Conservation (phyloP, 2,329 filamentous ascomycete genomes). For the Chaetomium sp. region DNA sequence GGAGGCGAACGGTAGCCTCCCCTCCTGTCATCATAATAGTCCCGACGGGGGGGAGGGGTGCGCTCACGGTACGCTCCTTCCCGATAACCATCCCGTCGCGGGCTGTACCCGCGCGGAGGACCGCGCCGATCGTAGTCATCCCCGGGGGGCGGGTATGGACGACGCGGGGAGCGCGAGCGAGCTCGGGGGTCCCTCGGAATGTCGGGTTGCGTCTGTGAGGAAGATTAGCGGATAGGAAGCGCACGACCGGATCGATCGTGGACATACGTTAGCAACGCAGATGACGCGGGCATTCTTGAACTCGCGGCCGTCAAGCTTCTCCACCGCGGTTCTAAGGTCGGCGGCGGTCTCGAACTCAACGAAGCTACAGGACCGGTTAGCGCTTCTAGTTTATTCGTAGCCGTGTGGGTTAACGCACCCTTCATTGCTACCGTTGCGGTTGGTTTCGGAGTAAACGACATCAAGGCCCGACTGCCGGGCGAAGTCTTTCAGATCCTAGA, state of each 20-base stretch:
- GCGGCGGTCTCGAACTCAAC: slow-evolving; percentile 95
- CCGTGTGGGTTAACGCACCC: slow-evolving; percentile 65
- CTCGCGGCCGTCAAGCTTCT: slow-evolving; percentile 89
- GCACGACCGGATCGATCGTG: slow-evolving; percentile 32
- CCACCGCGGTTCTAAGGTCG: slow-evolving; percentile 86
- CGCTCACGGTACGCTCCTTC: slow-evolving; percentile 80
- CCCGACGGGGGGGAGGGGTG: slow-evolving; percentile 68
- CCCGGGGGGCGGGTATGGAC: slow-evolving; percentile 66
- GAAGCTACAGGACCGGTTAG: slow-evolving; percentile 62
- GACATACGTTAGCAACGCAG: slow-evolving; percentile 82
- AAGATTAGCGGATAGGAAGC: slow-evolving; percentile 19
- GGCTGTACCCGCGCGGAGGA: slow-evolving; percentile 78
- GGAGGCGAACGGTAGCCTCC: slow-evolving; percentile 80
- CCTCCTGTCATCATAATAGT: slow-evolving; percentile 80
- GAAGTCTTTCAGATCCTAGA: slow-evolving; percentile 99
- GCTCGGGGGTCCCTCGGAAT: slow-evolving; percentile 68
- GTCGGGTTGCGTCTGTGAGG: slow-evolving; percentile 34
- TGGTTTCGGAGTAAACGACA: slow-evolving; percentile 96
- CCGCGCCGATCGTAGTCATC: slow-evolving; percentile 86
- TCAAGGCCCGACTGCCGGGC: slow-evolving; percentile 94
- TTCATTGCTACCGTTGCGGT: slow-evolving; percentile 86
- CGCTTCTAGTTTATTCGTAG: neutral
- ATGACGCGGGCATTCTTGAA: slow-evolving; percentile 89
- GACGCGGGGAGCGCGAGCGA: slow-evolving; percentile 74
- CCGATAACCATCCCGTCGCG: slow-evolving; percentile 65